These are phyloP conservation scores for Botrytis aclada DNA, from an alignment of 2,329 filamentous ascomycete species.

Conservation along the genomic window DNA sequence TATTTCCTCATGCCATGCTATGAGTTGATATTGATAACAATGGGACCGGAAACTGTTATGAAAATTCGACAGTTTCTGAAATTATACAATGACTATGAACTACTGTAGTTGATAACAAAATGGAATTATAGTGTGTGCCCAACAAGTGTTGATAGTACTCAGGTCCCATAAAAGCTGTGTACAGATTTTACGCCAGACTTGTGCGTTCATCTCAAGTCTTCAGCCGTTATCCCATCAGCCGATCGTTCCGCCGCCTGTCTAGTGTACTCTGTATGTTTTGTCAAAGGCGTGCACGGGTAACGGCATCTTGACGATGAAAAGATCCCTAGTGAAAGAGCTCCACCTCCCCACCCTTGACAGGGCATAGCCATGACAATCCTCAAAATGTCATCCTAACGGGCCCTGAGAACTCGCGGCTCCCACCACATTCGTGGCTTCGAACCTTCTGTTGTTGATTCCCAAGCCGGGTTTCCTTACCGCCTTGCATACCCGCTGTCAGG, in stretches of 20 bases:
- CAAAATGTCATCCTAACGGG: not conserved
- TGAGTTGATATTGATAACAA: not conserved
- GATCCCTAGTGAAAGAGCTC: not conserved
- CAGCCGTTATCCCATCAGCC: not conserved
- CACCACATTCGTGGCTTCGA: not conserved
- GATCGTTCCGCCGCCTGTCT: slow-evolving; percentile 5
- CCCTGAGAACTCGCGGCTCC: not conserved
- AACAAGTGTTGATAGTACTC: not conserved
- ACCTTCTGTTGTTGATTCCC: not conserved
- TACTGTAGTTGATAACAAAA: not conserved
- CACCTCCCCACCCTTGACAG: not conserved
- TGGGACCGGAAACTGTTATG: not conserved
- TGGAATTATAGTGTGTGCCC: not conserved
- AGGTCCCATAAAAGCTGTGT: not conserved
- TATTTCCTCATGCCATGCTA: not conserved
- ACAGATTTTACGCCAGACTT: not conserved
- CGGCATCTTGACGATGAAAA: not conserved
- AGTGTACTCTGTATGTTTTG: not conserved
- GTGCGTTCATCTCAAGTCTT: not conserved
- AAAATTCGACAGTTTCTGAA: not conserved
- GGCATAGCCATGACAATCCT: not conserved
- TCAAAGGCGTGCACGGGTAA: not conserved
- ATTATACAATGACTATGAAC: not conserved
- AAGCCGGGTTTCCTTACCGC: slow-evolving; percentile 4
- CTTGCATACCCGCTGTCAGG: not conserved